Evolutionary conservation across 495 filamentous ascomycete species (phyloP), one percentile per base, ranked within the genome.

Genomic region (Trypethelium eluteriae): DNA sequence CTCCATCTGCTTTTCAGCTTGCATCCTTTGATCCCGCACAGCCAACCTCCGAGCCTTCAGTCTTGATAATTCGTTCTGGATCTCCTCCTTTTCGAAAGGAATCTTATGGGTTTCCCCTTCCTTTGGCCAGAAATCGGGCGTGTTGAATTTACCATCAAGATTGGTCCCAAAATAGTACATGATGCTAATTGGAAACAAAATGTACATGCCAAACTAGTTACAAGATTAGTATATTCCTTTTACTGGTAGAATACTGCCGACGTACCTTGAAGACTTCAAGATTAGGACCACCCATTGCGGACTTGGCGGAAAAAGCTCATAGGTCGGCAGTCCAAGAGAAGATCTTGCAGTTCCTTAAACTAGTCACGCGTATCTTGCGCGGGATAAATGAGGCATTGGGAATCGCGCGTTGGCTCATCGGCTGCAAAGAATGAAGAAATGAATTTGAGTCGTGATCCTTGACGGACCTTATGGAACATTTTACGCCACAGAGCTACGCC

Each of bases 151-250:
- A 64, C 86, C 83, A 77, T 99, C 94, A 68, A 99, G 90, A 77
- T 99, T 99, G 53, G 92, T 96, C 75, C 94, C 94, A 81, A 97
- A 98, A 80, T 98, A 98, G 82, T 96, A 98, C 94, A 98, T 98
- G 81, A 94, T 90, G 68, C 89, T 92, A 71, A 98, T 97, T 34
- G 94, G 94, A 79, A 98, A 98, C 82, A 97, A 87, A 79, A 98
- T 88, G 81, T 98, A 98, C 83, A 93, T 89, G 80, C 93, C 92
- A 80, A 97, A 97, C 93, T 97, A 67, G 6, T 18, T 49, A 47
- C 36, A 5, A 18, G 39, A 66, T 36, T 36, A 38, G 50, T 63
- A 16, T n/a, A 64, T 35, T 70, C 56, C 62, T 61, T 65, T 50
- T 62, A 56, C 61, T 11, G 61, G 62, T 14, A 35, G 32, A 14